Evolutionary conservation across 2,329 filamentous ascomycete genomes (phyloP), one percentile per base, ranked within the genome.

Genomic region (Penicillium sp.): DNA sequence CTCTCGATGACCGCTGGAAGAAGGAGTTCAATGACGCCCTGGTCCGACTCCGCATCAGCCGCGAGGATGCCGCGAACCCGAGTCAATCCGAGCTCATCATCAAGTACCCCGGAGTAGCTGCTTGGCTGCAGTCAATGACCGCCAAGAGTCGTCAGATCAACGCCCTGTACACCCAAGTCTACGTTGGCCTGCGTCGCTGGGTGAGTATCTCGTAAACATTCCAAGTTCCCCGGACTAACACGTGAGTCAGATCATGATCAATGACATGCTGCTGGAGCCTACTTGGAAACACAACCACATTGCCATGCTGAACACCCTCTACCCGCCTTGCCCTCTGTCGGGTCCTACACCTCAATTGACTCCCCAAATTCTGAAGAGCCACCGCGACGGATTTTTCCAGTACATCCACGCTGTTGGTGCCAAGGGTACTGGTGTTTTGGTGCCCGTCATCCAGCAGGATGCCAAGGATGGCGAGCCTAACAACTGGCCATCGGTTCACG

Each of bases 221-320:
- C 24, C 10, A 11, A n/a, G 11, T 36, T 23, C 16, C 4, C 20
- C 11, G 2, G 4, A 37, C 47, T 42, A 39, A 44, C 42, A 27
- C 10, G 11, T 29, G 24, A 34, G 23, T 20, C 48, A 81, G 78
- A 78, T 80, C 48, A 67, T 85, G 60, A 77, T 85, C 64, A 84
- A 85, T 56, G 81, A 85, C 57, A 74, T 85, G 56, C 77, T 79
- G 22, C 69, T 82, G 24, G 69, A 75, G 26, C 80, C 80, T 0
- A 82, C 81, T 66, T 80, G 80, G 69, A 83, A 82, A 63, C 74
- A 77, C 57, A 84, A 84, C 61, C 83, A 81, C 60, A 73, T 84
- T 52, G 82, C 80, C 43, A 81, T 85, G 76, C 76, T 85, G 41
- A 85, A 85, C 66, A 85, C 81, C 8, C 70, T 85, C 24, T 80